Conservation (phyloP, 176 grass and related monocot species). For the Oryza meridionalis region DNA sequence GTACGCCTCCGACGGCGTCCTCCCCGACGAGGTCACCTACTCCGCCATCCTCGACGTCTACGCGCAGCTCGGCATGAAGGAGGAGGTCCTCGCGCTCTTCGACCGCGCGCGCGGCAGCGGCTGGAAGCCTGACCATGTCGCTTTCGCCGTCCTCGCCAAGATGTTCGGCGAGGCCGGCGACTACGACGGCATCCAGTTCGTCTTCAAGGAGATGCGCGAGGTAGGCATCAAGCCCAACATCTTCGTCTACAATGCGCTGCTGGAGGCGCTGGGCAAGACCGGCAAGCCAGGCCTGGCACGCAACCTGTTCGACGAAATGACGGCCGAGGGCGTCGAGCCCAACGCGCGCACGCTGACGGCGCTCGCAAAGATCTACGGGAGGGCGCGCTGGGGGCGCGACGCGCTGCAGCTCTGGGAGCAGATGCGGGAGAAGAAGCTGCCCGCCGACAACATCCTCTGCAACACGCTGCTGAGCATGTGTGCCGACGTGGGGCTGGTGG, state of each 20-base stretch:
- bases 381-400: conserved; percentile 72
- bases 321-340: conserved; percentile 60
- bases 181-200: conserved; percentile 79
- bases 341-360: conserved; percentile 88
- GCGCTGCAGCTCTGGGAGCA: conserved; percentile 76
- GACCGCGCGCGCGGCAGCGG: conserved; percentile 73
- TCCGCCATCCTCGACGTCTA: conserved; percentile 79
- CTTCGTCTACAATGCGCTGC: conserved; percentile 92
- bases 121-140: conserved; percentile 80
- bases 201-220: conserved; percentile 72
- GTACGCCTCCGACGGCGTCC: conserved; percentile 60
- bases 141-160: conserved; percentile 79
- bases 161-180: conserved; percentile 84
- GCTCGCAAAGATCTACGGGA: conserved; percentile 84
- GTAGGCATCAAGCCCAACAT: conserved; percentile 71
- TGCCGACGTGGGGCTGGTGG: conserved; percentile 68
- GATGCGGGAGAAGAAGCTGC: conserved; percentile 68
- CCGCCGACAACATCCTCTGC: conserved; percentile 81
- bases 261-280: conserved; percentile 75
- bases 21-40: conserved; percentile 91
- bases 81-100: conserved; percentile 81
- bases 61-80: conserved; percentile 61
- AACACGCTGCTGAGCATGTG: conserved; percentile 96
- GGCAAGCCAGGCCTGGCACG: conserved; percentile 67
- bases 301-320: conserved; percentile 86